phyloP scores from a whole-genome alignment of 768 basidiomycete species.

The Lactarius hatsudake region DNA sequence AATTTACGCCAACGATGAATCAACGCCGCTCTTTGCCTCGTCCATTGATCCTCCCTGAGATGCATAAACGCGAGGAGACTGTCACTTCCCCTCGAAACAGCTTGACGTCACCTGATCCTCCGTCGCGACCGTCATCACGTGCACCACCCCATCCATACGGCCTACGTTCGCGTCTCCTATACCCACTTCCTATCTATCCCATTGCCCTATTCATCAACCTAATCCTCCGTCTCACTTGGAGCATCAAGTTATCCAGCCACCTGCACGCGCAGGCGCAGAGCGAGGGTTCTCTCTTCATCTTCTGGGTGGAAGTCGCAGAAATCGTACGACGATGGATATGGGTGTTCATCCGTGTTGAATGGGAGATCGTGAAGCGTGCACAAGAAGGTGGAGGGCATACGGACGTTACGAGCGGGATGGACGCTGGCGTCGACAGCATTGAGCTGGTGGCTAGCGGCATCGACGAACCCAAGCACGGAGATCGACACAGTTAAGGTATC shows the following conservation, averaged over 20 bases:
- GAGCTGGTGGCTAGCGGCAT: constrained; percentile 7
- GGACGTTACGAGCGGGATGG: neutral
- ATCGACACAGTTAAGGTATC: constrained; percentile 4
- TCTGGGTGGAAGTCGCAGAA: constrained; percentile 89
- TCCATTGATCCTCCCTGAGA: constrained; percentile 46
- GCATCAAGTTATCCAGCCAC: constrained; percentile 84
- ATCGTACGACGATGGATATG: constrained; percentile 93
- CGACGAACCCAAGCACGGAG: constrained; percentile 7
- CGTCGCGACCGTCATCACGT: neutral
- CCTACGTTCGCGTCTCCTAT: constrained; percentile 71
- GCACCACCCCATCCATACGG: constrained; percentile 57
- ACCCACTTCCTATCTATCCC: constrained; percentile 82
- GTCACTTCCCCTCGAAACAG: constrained; percentile 25
- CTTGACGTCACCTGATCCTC: constrained; percentile 7
- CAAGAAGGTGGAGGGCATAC: constrained; percentile 5
- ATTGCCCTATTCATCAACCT: constrained; percentile 80
- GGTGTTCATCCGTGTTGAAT: constrained; percentile 96
- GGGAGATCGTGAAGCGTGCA: constrained; percentile 60
- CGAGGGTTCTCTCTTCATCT: constrained; percentile 61
- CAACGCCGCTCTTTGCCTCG: constrained; percentile 38
- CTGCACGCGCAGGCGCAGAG: constrained; percentile 79
- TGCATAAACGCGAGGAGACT: constrained; percentile 38
- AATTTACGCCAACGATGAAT: constrained; percentile 25
- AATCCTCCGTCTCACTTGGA: constrained; percentile 90
- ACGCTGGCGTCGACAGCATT: constrained; percentile 2